phyloP scores from a whole-genome alignment of 306 rosid species.

The Lathyrus aphaca region DNA sequence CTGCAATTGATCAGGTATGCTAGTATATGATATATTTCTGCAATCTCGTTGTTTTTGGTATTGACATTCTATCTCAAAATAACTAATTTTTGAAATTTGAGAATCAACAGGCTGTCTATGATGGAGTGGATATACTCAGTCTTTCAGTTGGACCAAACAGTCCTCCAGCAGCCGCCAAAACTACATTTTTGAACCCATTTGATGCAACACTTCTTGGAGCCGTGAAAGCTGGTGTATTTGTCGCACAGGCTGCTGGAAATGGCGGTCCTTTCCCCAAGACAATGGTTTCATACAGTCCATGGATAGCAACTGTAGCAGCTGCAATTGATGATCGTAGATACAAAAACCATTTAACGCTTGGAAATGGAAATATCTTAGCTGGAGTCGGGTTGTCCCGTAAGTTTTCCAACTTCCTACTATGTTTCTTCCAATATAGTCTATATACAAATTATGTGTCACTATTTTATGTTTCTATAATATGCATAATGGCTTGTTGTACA shows the following conservation, averaged over 20 bases:
- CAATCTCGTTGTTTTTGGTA: constrained; percentile 9
- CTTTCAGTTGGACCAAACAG: constrained; percentile 98
- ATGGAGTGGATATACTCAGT: constrained; percentile 98
- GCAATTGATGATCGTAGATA: constrained; percentile 99
- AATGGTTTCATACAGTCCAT: constrained; percentile 96
- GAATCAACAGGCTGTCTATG: constrained; percentile 86
- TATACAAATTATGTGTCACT: background rate
- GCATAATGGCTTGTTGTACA: constrained; percentile 47
- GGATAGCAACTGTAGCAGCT: constrained; percentile 95
- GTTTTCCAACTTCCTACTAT: constrained; percentile 44
- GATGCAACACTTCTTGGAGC: constrained; percentile 99
- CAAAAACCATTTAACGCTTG: constrained; percentile 91
- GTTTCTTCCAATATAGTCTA: background rate
- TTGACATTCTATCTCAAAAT: constrained; percentile 11
- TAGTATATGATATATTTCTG: constrained; percentile 26
- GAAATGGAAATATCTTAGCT: constrained; percentile 88
- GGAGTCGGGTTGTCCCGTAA: constrained; percentile 96
- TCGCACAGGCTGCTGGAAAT: constrained; percentile 99
- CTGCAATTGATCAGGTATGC: constrained; percentile 96
- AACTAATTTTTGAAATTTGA: constrained; percentile 29
- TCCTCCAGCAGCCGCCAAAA: constrained; percentile 89
- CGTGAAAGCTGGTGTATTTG: constrained; percentile 99
- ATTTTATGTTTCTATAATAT: constrained; percentile 26
- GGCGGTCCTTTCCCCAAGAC: constrained; percentile 99
- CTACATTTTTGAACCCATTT: constrained; percentile 88